Evolutionary conservation across 257 asterid species (phyloP), one percentile per base, ranked within the genome.

Genomic region (Nicotiana attenuata): DNA sequence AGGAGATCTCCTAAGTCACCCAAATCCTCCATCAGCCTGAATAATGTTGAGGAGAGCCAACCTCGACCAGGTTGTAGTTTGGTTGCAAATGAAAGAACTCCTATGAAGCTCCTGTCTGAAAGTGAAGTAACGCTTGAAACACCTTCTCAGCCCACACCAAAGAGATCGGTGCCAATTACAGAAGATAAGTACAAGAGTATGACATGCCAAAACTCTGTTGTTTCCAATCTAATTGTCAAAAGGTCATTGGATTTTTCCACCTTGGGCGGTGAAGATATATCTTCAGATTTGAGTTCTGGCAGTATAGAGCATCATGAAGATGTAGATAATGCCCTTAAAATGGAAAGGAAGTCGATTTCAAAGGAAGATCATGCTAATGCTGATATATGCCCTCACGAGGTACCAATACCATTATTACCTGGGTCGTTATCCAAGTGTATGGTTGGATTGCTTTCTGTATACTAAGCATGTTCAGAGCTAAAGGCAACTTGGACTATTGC

Each of bases 141-240:
- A 69, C 98, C 99, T 83, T 88, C 84, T 55, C 93, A 86, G 47
- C 83, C 87, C 65, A 91, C 98, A 53, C 98, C 99, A 22, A 83
- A 85, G 88, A 93, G 97, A 80, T 81, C 92, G 19, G 83, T 81
- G 47, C 90, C 91, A 55, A 90, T 92, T 15, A 89, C 90, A 35
- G 98, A 93, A 88, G 94, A 86, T 78, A 90, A 87, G 81, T 84
- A 35, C 88, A 92, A 89, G 89, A 84, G 78, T 19, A 69, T 84
- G 55, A 60, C 83, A 59, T 87, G 85, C 88, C 92, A 91, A 84
- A 80, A 71, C 28, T 57, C 82, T 86, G 84, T 78, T 80, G 88
- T 88, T 61, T 26, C 89, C 88, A 55, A 84, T 85, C 86, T 85
- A 81, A 67, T 87, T 81, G 99, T 88, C 68, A 95, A 93, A 83